Conservation (phyloP, 2,329 filamentous ascomycete genomes). For the Ophiobolus disseminans region DNA sequence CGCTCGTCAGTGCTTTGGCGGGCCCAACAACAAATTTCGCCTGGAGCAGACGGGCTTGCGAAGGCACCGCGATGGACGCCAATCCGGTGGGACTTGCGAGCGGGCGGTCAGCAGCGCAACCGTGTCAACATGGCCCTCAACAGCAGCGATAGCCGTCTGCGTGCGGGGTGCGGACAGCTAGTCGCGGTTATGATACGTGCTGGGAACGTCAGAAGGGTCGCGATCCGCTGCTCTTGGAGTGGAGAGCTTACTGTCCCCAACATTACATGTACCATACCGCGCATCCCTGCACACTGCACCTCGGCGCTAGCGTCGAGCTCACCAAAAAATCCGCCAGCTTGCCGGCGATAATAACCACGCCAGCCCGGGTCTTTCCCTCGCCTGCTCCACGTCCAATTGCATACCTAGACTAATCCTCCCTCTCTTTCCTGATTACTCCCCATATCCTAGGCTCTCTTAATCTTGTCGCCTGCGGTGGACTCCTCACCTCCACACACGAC, state of each 20-base stretch:
- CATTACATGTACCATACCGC: not conserved
- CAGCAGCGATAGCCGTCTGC: constrained; percentile 11
- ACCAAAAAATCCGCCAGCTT: constrained; percentile 37
- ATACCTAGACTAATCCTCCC: constrained; percentile 13
- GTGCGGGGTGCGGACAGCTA: not conserved
- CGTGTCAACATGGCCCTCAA: constrained; percentile 22
- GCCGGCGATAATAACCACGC: constrained; percentile 31
- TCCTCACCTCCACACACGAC: constrained; percentile 18
- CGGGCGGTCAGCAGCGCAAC: constrained; percentile 4
- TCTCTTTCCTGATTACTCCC: constrained; percentile 14
- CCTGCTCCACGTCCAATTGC: constrained; percentile 28
- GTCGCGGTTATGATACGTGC: not conserved
- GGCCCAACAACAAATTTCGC: constrained; percentile 41
- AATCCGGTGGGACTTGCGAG: constrained; percentile 27
- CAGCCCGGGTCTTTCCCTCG: constrained; percentile 28
- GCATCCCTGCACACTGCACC: constrained; percentile 19
- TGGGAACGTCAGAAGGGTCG: not conserved
- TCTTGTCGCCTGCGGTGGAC: constrained; percentile 24
- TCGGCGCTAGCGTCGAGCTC: constrained; percentile 21
- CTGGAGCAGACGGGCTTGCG: constrained; percentile 27
- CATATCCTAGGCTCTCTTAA: constrained; percentile 13
- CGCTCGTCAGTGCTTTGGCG: constrained; percentile 32
- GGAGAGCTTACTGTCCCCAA: constrained; percentile 5
- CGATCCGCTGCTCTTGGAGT: not conserved
- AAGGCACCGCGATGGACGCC: constrained; percentile 13